phyloP scores from a whole-genome alignment of 768 basidiomycete genomes.

The Lentinus brumalis region DNA sequence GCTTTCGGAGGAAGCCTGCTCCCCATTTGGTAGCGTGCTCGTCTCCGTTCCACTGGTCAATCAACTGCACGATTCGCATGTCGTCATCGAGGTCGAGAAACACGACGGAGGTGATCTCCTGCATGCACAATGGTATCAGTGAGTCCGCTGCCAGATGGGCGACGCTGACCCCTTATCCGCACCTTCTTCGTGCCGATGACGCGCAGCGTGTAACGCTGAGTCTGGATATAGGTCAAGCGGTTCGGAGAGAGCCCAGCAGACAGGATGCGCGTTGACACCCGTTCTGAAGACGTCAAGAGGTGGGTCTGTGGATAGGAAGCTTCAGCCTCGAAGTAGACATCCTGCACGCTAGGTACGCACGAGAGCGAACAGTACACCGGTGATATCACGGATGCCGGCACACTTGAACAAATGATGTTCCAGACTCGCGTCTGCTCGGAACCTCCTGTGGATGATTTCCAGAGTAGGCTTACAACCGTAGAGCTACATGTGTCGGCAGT shows the following conservation, averaged over 20 bases:
- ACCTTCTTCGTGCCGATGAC: conserved; percentile 56
- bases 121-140: not conserved
- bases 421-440: conserved; percentile 55
- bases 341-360: conserved; percentile 27
- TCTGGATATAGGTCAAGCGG: conserved; percentile 59
- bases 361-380: conserved; percentile 40
- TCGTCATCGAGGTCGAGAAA: conserved; percentile 66
- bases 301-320: conserved; percentile 44
- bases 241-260: conserved; percentile 61
- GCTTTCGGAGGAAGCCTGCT: conserved; percentile 46
- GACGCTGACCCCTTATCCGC: not conserved
- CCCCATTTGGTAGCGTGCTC: conserved; percentile 53
- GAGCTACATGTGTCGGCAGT: conserved; percentile 29
- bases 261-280: conserved; percentile 54
- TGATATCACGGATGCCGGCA: conserved; percentile 52
- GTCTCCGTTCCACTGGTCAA: conserved; percentile 63
- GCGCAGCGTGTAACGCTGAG: conserved; percentile 61
- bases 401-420: conserved; percentile 59
- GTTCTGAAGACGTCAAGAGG: conserved; percentile 52
- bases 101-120: conserved; percentile 64
- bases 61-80: conserved; percentile 57
- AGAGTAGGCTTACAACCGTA: conserved; percentile 55
- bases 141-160: not conserved
- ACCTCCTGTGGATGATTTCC: conserved; percentile 55
- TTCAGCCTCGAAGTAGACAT: not conserved